Evolutionary conservation across 1,139 yeast genomes (phyloP).

Genomic region (Zygosaccharomyces sapae): DNA sequence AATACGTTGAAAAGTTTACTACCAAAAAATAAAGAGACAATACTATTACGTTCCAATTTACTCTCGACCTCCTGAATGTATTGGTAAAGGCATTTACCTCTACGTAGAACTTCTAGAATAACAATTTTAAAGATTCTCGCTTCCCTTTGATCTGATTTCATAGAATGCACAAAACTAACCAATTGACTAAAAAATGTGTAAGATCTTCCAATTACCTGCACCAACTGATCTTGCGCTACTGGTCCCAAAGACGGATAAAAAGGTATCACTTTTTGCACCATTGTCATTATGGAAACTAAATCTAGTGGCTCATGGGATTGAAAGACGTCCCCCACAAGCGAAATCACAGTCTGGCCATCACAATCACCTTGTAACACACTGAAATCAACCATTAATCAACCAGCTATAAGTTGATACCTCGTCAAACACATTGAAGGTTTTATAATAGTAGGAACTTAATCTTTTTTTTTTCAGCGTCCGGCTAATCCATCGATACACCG

Average conservation of each 20-base stretch:
- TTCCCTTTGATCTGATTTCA: slow-evolving; percentile 14
- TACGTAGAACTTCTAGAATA: slow-evolving; percentile 16
- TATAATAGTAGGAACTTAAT: background rate
- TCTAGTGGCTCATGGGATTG: slow-evolving; percentile 7
- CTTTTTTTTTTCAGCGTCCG: background rate
- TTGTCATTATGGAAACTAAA: slow-evolving; percentile 18
- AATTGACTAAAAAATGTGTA: slow-evolving; percentile 18
- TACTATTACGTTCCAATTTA: slow-evolving; percentile 20
- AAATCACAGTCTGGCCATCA: slow-evolving; percentile 11
- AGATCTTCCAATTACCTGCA: slow-evolving; percentile 13
- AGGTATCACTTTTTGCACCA: slow-evolving; percentile 26
- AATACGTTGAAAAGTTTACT: slow-evolving; percentile 37
- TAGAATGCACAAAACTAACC: slow-evolving; percentile 14
- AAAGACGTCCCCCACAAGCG: slow-evolving; percentile 10
- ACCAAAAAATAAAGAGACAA: slow-evolving; percentile 37
- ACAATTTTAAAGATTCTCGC: slow-evolving; percentile 17
- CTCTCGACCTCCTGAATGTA: slow-evolving; percentile 11
- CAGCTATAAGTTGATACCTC: background rate
- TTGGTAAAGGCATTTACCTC: slow-evolving; percentile 14
- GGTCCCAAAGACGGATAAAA: slow-evolving; percentile 23
- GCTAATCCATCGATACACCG: slow-evolving; percentile 1
- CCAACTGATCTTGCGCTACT: slow-evolving; percentile 8
- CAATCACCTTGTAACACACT: slow-evolving; percentile 14
- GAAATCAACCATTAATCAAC: slow-evolving; percentile 7
- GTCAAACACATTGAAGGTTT: background rate